Evolutionary conservation across 1,284 basidiomycete genomes (phyloP), one percentile per base, ranked within the genome.

Genomic region (Quambalaria eucalypti): DNA sequence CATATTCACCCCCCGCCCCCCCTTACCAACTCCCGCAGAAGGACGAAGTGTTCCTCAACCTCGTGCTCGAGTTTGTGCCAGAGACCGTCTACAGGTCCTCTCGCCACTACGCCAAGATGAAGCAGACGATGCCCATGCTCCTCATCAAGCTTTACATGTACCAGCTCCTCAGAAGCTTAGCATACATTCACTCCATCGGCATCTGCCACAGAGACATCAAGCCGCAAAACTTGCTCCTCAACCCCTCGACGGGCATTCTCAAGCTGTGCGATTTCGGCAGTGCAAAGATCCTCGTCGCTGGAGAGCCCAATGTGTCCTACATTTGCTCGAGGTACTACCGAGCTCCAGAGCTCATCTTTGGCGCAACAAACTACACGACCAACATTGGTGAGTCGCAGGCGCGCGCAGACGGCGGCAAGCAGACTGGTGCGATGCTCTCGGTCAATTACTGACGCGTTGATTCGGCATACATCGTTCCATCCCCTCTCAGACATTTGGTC

Each of bases 281-380:
- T 21, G 93, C 93, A 60, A 99, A 99, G 82, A 98, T 99, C 69
- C 82, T 99, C 57, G 87, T 98, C 44, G 86, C 90, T 12, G 92
- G 92, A 56, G 93, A 99, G 78, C 95, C 93, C 59, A 99, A 99
- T 78, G 93, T 99, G 78, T 90, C 87, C 79, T 99, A 99, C 80
- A 99, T 99, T 76, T 99, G 93, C 81, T 99, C 93, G 67, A 83
- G 93, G 76, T 99, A 99, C 81, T 99, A 99, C 80, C 87, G 93
- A 68, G 95, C 93, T 51, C 95, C 93, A 23, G 93, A 99, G 80
- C 85, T 99, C 76, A 99, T 99, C 77, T 99, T 99, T 77, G 93
- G 93, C 52, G 93, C 93, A 33, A 98, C 95, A 59, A 99, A 99
- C 82, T 99, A 99, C 81, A 96, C 92, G n/a, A 98, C 93, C 68